Evolutionary conservation across 2,329 filamentous ascomycete genomes (phyloP), one percentile per base, ranked within the genome.

Genomic region (Alternaria gansuensis): DNA sequence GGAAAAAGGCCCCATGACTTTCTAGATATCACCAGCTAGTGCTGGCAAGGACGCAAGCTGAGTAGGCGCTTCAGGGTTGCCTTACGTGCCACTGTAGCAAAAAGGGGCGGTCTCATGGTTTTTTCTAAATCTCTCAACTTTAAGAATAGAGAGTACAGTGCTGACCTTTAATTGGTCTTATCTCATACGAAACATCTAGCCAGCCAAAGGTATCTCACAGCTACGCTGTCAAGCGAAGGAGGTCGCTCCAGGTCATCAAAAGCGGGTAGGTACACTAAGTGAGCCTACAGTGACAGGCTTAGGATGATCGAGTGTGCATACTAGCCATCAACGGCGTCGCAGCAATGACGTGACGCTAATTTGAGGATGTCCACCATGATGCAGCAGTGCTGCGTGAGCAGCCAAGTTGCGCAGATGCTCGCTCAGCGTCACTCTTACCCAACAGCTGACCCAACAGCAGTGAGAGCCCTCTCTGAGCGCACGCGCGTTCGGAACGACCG

Each of bases 401-500:
- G 29, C 36, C 34, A 37, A 26, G 40, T 13, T 17, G 49, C 34
- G 33, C 21, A 37, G 4, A 51, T 23, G 21, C 40, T 52, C 41
- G 39, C 31, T 26, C 31, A 37, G 34, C 48, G 44, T 48, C 41
- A 13, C 41, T 51, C 33, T n/a, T 31, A 40, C 24, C 33, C 21
- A 4, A 24, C 24, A 14, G 21, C 14, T 28, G 14, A 13, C n/a
- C 43, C 37, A 43, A 49, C 55, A 21, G 24, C 36, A 54, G 10
- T 24, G 28, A 33, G 3, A 33, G 34, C 37, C 29, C 17, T 21
- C 40, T 21, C 39, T 21, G 23, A 33, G 41, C 26, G 40, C 46
- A 54, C n/a, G 46, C 13, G n/a, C 39, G 43, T 31, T 50, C 49
- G 52, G 51, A 7, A 24, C 34, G 57, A 39, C 57, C 55, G 55